A percentile compares a stretch with the other conserved stretches of the same genome.
phyloP scores from a whole-genome alignment of 495 filamentous ascomycete genomes.

The Durotheca rogersii region DNA sequence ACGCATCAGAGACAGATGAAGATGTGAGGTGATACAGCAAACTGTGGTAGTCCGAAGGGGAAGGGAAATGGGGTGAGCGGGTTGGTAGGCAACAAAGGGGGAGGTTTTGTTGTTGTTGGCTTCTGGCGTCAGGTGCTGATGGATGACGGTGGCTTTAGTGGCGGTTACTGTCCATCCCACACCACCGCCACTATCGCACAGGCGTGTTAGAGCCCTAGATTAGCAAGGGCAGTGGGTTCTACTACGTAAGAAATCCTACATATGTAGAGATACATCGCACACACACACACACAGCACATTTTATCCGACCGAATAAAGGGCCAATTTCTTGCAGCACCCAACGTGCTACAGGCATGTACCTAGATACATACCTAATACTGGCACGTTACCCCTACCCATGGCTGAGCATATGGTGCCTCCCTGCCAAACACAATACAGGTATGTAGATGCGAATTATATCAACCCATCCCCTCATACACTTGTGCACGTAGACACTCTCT shows the following conservation, averaged over 20 bases:
- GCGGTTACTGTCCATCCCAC: background rate
- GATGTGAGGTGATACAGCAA: background rate
- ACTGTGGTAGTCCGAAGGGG: background rate
- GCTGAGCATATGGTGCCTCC: no score
- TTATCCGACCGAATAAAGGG: background rate
- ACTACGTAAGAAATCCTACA: no score
- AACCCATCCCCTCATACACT: no score
- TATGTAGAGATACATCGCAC: no score
- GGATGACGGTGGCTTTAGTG: background rate
- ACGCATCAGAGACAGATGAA: background rate
- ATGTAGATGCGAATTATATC: no score
- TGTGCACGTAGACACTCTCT: no score
- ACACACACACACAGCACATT: no score
- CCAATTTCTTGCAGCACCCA: background rate
- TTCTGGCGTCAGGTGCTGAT: slow-evolving; percentile 25
- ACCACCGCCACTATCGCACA: no score
- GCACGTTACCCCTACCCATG: no score
- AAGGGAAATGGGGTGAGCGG: background rate
- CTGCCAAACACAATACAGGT: no score
- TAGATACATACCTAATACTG: slow-evolving; percentile 1
- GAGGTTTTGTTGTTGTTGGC: slow-evolving; percentile 5
- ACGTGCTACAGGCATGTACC: background rate
- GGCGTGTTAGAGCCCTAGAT: no score
- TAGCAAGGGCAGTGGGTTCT: no score
- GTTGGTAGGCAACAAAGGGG: slow-evolving; percentile 1